These are phyloP conservation scores for Drechslerella dactyloides DNA, from an alignment of 2,329 filamentous ascomycete genomes.

Conservation along the genomic window DNA sequence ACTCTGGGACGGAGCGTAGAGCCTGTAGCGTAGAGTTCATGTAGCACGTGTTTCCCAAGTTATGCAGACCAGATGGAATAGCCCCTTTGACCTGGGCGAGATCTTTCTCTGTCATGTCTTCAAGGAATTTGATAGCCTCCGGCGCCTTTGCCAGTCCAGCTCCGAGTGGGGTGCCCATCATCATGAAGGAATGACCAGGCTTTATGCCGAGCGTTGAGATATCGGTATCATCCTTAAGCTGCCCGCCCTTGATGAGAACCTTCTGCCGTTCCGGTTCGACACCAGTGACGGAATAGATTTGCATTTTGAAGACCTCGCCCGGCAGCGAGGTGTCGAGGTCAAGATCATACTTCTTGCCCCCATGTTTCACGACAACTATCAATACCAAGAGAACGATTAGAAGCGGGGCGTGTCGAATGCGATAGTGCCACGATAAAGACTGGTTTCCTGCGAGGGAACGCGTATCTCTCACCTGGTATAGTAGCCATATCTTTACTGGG, in stretches of 20 bases:
- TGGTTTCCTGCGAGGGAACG: background rate
- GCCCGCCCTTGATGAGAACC: conserved; percentile 89
- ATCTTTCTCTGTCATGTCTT: conserved; percentile 97
- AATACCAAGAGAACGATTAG: background rate
- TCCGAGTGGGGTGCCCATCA: conserved; percentile 88
- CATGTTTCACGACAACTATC: conserved; percentile 88
- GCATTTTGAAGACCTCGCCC: conserved; percentile 93
- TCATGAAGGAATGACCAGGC: conserved; percentile 85
- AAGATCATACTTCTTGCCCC: conserved; percentile 92
- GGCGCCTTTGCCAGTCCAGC: conserved; percentile 71
- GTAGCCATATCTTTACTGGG: conserved; percentile 25
- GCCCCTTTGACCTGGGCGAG: conserved; percentile 81
- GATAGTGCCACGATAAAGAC: background rate
- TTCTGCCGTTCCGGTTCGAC: conserved; percentile 97
- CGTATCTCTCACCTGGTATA: conserved; percentile 30
- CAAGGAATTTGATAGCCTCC: conserved; percentile 83
- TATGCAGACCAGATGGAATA: conserved; percentile 84
- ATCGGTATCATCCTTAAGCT: conserved; percentile 92
- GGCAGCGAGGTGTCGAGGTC: conserved; percentile 83
- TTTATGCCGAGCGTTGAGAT: conserved; percentile 85
- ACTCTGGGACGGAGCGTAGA: conserved; percentile 84
- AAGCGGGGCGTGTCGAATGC: background rate
- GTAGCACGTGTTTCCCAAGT: conserved; percentile 97
- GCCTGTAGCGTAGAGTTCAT: conserved; percentile 97
- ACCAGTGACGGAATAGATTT: conserved; percentile 91